Evolutionary conservation across 2,329 filamentous ascomycete genomes (phyloP).

Genomic region (Alternaria longipes): DNA sequence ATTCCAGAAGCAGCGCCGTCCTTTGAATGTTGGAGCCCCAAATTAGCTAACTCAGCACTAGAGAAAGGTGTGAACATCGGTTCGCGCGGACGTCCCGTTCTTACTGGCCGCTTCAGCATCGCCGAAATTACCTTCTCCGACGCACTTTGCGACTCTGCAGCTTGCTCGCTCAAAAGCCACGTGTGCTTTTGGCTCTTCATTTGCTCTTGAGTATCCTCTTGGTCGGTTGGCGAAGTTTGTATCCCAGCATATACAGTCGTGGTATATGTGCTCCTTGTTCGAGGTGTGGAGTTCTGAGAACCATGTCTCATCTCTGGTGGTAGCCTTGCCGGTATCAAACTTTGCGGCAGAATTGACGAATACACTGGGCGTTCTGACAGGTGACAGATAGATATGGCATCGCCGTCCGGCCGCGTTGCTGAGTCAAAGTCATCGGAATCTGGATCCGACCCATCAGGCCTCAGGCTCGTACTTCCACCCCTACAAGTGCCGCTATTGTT

Average conservation of each 20-base stretch:
- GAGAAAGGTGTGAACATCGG: background rate
- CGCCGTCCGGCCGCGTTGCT: background rate
- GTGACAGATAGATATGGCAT: background rate
- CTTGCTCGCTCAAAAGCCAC: background rate
- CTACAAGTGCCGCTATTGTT: background rate
- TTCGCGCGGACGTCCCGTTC: background rate
- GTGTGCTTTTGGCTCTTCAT: background rate
- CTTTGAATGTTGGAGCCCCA: background rate
- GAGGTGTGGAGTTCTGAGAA: background rate
- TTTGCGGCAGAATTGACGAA: background rate
- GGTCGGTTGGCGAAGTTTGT: background rate
- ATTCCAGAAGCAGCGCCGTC: background rate
- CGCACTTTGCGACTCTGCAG: background rate
- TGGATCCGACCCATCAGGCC: background rate
- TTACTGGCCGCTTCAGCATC: background rate
- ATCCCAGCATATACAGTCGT: background rate
- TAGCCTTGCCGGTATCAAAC: background rate
- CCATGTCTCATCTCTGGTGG: background rate
- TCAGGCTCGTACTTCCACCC: background rate
- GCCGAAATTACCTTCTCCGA: background rate
- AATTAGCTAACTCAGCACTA: background rate
- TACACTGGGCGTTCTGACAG: background rate
- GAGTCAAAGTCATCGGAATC: background rate
- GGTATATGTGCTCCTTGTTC: background rate
- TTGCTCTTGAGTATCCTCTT: background rate